These are phyloP conservation scores for Ceratocystis huliohia DNA, from an alignment of 2,329 filamentous ascomycete genomes.

Conservation along the genomic window DNA sequence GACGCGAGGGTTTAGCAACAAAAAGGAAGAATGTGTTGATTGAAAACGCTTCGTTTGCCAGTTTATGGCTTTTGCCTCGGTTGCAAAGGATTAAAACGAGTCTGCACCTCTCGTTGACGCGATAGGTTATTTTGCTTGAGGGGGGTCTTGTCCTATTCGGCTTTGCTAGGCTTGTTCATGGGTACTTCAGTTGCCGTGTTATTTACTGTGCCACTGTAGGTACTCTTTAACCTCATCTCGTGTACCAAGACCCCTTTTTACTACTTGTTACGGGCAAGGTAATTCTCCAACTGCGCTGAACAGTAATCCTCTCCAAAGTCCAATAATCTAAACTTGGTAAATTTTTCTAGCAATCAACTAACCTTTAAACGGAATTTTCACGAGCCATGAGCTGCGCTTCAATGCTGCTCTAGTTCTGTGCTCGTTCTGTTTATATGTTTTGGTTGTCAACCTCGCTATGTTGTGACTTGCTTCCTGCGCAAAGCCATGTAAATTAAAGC, in stretches of 20 bases:
- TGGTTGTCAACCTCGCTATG: background rate
- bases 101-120: background rate
- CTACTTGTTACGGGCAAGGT: background rate
- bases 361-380: background rate
- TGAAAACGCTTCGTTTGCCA: constrained; percentile 4
- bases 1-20: background rate
- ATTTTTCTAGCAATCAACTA: background rate
- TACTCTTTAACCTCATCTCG: background rate
- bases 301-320: background rate
- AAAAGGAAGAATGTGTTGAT: constrained; percentile 5
- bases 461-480: background rate
- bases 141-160: background rate
- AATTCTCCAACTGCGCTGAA: background rate
- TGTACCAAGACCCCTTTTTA: background rate
- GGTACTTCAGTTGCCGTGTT: background rate
- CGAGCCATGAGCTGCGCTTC: background rate
- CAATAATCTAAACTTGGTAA: no score
- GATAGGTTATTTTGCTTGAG: background rate
- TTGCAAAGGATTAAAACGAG: constrained; percentile 1
- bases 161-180: background rate
- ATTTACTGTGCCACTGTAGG: background rate
- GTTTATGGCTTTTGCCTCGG: constrained; percentile 11
- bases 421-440: background rate
- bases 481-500: background rate
- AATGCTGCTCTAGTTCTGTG: background rate